Conservation (phyloP, 108 stramenopile species). For the Skeletonema tropicum region DNA sequence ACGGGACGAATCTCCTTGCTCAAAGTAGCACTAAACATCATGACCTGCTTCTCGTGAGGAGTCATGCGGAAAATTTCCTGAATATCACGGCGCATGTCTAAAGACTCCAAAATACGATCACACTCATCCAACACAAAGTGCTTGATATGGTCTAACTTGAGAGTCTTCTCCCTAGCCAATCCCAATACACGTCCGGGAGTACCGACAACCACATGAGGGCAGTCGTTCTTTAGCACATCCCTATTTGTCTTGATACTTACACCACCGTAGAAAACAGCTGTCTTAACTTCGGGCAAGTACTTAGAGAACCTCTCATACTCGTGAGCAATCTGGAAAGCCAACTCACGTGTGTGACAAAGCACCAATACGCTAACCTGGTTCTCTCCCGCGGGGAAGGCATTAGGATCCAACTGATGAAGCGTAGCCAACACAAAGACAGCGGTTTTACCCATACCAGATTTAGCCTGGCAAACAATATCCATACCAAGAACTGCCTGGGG, state of each 20-base stretch:
- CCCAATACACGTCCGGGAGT: constrained; percentile 96
- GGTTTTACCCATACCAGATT: constrained; percentile 99
- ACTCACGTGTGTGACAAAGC: constrained; percentile 98
- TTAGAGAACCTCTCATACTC: constrained; percentile 99
- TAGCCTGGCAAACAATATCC: constrained; percentile 99
- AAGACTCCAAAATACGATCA: constrained; percentile 96
- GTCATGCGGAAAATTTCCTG: constrained; percentile 99
- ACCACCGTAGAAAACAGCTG: constrained; percentile 98
- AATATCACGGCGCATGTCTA: constrained; percentile 98
- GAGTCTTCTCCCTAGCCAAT: constrained; percentile 90
- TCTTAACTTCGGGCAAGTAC: constrained; percentile 97
- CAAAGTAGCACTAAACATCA: constrained; percentile 99
- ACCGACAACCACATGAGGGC: constrained; percentile 98
- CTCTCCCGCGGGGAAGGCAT: constrained; percentile 63
- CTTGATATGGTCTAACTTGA: constrained; percentile 95
- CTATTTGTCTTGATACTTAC: constrained; percentile 86
- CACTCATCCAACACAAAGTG: constrained; percentile 99
- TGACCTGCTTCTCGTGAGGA: constrained; percentile 98
- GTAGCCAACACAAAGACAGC: constrained; percentile 99
- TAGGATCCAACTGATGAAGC: constrained; percentile 91
- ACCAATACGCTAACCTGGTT: constrained; percentile 92
- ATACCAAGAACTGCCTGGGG: constrained; percentile 99
- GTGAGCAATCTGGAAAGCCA: constrained; percentile 99
- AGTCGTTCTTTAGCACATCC: constrained; percentile 92
- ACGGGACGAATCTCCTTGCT: constrained; percentile 98